Percentiles rank a stretch among this genome's conserved stretches.
phyloP scores from a whole-genome alignment of 176 grass and related monocot genomes.

The Zizania latifolia region DNA sequence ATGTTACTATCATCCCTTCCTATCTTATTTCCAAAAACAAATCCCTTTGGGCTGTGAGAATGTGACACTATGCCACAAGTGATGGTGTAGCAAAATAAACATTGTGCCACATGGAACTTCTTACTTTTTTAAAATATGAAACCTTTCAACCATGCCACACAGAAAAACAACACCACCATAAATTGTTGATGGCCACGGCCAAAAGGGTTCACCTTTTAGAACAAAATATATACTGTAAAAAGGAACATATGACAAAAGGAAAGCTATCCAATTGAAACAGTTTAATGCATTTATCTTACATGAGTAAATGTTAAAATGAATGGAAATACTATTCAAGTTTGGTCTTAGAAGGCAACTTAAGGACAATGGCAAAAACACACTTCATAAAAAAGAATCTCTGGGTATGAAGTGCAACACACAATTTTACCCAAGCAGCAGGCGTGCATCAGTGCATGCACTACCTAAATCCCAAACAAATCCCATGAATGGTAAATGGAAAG shows the following conservation, averaged over 20 bases:
- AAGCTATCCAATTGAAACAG: neutral
- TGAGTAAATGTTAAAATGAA: neutral
- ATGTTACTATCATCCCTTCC: conserved; percentile 7
- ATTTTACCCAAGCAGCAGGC: neutral
- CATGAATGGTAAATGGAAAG: neutral
- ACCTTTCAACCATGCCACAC: neutral
- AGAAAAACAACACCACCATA: neutral
- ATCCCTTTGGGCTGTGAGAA: neutral
- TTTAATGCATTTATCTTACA: neutral
- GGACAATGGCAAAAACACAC: neutral
- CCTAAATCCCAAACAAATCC: neutral
- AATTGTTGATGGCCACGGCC: neutral
- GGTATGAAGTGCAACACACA: neutral
- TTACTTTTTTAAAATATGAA: neutral
- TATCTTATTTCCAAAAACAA: neutral
- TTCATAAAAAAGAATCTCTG: neutral
- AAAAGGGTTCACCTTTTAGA: neutral
- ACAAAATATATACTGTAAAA: too few relatives aligned
- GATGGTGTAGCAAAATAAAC: neutral
- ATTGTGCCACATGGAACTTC: neutral
- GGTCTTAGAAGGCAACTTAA: neutral
- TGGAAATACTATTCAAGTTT: conserved; percentile 4
- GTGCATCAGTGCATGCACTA: too few relatives aligned
- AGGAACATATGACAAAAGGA: neutral
- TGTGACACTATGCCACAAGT: neutral